phyloP scores from a whole-genome alignment of 176 grass and related monocot species.

The Rhynchospora breviuscula region DNA sequence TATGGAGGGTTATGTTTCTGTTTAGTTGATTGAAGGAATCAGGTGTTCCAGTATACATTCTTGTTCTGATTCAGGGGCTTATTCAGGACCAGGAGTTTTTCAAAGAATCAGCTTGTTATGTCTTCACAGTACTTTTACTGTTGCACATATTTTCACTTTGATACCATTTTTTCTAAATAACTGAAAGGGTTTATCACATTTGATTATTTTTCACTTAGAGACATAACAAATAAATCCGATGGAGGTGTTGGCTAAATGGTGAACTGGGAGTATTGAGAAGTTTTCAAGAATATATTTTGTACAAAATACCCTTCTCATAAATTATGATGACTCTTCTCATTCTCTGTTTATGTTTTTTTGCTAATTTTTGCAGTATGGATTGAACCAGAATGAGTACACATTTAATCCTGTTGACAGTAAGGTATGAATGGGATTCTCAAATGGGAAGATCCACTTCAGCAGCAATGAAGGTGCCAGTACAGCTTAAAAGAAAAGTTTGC shows the following conservation, averaged over 20 bases:
- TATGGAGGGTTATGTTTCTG: background rate
- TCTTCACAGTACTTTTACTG: background rate
- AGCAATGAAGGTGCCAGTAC: background rate
- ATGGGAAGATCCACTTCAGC: background rate
- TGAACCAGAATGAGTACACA: slow-evolving; percentile 27
- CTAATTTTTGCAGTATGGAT: slow-evolving; percentile 26
- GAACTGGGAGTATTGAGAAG: background rate
- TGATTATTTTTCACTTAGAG: background rate
- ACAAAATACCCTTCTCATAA: background rate
- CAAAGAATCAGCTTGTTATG: background rate
- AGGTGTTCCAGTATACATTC: background rate
- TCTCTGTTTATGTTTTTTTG: background rate
- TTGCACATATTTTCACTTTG: too few species aligned
- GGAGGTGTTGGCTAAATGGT: background rate
- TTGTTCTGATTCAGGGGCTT: background rate
- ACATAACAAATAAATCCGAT: background rate
- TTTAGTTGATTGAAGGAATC: background rate
- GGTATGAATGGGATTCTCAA: background rate
- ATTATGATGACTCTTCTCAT: background rate
- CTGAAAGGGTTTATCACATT: background rate
- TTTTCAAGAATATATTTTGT: background rate
- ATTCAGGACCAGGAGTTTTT: background rate
- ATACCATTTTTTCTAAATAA: too few species aligned
- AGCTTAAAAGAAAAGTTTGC: background rate
- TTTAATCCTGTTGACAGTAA: slow-evolving; percentile 19